Evolutionary conservation across 179 eudicot species (phyloP), one percentile per base, ranked within the genome.

Genomic region (Gypsophila paniculata): DNA sequence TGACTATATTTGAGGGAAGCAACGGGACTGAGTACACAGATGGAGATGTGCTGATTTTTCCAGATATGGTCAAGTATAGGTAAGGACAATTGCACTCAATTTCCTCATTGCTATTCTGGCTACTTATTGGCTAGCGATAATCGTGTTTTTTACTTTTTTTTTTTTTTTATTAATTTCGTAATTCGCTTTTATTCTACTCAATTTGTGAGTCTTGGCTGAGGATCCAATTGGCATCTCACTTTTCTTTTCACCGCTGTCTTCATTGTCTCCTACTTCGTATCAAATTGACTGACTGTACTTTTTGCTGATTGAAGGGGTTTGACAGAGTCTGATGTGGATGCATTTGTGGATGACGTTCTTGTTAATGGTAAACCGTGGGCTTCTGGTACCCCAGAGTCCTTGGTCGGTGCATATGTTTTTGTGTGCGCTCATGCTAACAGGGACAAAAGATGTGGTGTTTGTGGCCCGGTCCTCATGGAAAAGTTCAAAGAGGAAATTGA

Each of bases 291-390:
- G 14, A 65, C 39, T 74, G 25, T 39, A 51, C 21, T 15, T 57
- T 80, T 68, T 62, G 68, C 53, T 77, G 75, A 70, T 60, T 81
- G 77, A 74, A 93, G 98, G 91, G 88, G 87, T 54, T 79, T 93
- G 86, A 89, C 84, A 81, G 96, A 91, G 69, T 82, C 96, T 21
- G 91, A 88, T 67, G 93, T 91, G 67, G 93, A 89, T 74, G 71
- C 82, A n/a, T 93, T 93, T 82, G 91, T 93, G 61, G 97, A 93
- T 68, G 97, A 91, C 71, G 96, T 93, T 67, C 85, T 93, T 38
- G 96, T 93, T 72, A 85, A 81, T 72, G 90, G 91, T 67, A 87
- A 86, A 68, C 81, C 89, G 48, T 88, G 97, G 98, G 77, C 81
- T 42, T 82, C 86, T 75, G 90, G 96, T 73, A 80, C 69, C 36